phyloP scores from a whole-genome alignment of 139 green algal genomes.

The Chlorella sp. region DNA sequence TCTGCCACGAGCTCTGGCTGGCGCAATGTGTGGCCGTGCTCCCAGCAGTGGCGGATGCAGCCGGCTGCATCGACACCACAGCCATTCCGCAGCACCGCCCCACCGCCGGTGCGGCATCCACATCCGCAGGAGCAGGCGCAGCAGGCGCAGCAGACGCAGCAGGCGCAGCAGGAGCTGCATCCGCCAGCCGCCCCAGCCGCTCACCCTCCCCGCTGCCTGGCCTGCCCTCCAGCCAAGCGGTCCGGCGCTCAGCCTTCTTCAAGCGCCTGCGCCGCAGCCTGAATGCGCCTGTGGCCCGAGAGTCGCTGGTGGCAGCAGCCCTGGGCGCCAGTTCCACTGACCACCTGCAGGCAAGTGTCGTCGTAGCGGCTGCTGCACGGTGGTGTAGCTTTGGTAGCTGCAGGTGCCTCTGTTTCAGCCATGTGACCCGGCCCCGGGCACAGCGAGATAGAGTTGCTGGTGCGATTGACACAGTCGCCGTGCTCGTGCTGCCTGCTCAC shows the following conservation, averaged over 20 bases:
- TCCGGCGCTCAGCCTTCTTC: constrained; percentile 15
- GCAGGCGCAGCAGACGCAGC: background rate
- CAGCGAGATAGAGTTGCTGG: no score
- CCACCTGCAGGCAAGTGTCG: constrained; percentile 37
- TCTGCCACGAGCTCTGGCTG: constrained; percentile 3
- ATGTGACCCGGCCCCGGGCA: no score
- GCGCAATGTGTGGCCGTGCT: background rate
- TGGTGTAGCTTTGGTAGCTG: no score
- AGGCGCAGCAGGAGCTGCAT: background rate
- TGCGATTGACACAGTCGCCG: no score
- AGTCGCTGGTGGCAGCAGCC: constrained; percentile 40
- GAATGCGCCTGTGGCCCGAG: constrained; percentile 11
- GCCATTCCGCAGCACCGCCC: background rate
- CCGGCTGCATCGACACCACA: background rate
- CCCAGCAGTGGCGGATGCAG: background rate
- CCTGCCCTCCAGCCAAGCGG: no score
- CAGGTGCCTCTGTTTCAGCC: no score
- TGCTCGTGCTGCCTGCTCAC: no score
- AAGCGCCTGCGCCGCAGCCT: constrained; percentile 27
- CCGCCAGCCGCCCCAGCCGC: background rate
- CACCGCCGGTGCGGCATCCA: no score
- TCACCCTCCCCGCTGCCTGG: no score
- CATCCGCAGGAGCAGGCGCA: background rate
- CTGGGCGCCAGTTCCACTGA: constrained; percentile 50
- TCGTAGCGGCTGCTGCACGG: no score